Evolutionary conservation across 371 early-diverging fungal genomes (phyloP), one percentile per base, ranked within the genome.

Genomic region (Coemansia sp.): DNA sequence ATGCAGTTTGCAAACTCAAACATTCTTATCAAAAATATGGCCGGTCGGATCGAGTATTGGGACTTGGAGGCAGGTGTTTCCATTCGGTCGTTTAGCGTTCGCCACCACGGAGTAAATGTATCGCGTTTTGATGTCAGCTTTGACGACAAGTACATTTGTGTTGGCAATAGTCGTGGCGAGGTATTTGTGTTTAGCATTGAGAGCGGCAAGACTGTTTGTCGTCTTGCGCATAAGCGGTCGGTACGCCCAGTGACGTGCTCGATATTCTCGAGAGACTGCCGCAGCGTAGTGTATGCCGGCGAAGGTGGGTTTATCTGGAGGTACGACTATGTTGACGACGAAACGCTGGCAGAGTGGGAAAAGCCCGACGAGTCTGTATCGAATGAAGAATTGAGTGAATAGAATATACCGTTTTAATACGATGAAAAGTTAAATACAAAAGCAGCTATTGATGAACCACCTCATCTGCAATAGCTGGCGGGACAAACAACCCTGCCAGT

Each of bases 231-330:
- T 74, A 87, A 90, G 66, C 81, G 93, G 50, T 89, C 93, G 5
- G 89, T 87, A 18, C 90, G 90, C 54, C 86, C 92, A 1, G 87
- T 94, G 7, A 86, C 88, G 30, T 89, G 90, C 64, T 90, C 92
- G 65, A 85, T 83, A 16, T 94, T 94, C 79, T 83, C 92, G 2
- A 79, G 89, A 33, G 89, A 93, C 82, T 87, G 88, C 70, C 84
- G 90, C 39, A 88, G 89, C 61, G 83, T 94, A 21, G 64, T 92
- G 5, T 88, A 87, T 67, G 90, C 84, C 26, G 90, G 92, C 25
- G 93, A 92, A 59, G 92, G 91, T 53, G 88, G 90, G 0, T 90
- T 91, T 68, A 85, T 94, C 33, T 91, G 93, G 91, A 82, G 94
- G 67, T 93, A 90, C 71, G 93, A 91, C 71, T 91, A 90, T 71